A percentile compares a stretch with the other conserved stretches of the same genome.
phyloP scores from a whole-genome alignment of 2,329 filamentous ascomycete species.

The Knoxdaviesia proteae region DNA sequence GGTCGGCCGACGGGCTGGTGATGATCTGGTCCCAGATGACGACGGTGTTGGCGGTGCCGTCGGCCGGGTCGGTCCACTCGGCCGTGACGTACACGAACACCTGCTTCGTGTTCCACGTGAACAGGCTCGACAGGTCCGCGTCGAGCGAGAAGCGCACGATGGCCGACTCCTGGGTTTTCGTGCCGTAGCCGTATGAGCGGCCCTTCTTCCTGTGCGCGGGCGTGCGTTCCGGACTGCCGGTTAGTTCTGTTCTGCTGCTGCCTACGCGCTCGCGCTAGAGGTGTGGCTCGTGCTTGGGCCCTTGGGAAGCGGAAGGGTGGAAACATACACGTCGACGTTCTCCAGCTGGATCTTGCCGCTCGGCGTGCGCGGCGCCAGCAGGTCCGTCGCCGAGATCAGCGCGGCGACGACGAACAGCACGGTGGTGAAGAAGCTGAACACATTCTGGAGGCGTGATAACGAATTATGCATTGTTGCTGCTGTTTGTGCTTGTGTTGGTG shows the following conservation, averaged over 20 bases:
- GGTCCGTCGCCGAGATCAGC: constrained; percentile 62
- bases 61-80: constrained; percentile 30
- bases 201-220: constrained; percentile 20
- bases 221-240: neutral
- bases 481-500: constrained; percentile 4
- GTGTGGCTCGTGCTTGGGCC: neutral
- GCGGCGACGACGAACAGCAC: constrained; percentile 66
- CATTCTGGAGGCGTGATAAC: constrained; percentile 67
- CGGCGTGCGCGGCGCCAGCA: constrained; percentile 49
- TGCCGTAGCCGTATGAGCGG: constrained; percentile 85
- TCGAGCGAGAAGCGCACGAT: constrained; percentile 85
- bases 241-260: no score
- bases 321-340: constrained; percentile 65
- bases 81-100: constrained; percentile 92
- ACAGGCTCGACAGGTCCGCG: constrained; percentile 75
- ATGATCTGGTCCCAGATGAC: constrained; percentile 96
- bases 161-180: constrained; percentile 88
- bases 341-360: constrained; percentile 38
- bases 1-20: constrained; percentile 45
- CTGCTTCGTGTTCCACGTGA: constrained; percentile 99
- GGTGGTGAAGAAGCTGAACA: constrained; percentile 96
- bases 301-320: neutral
- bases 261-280: no score
- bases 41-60: constrained; percentile 30
- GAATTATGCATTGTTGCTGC: constrained; percentile 55